phyloP scores from a whole-genome alignment of 805 yeast species.

The Saccharomycopsis malanga region DNA sequence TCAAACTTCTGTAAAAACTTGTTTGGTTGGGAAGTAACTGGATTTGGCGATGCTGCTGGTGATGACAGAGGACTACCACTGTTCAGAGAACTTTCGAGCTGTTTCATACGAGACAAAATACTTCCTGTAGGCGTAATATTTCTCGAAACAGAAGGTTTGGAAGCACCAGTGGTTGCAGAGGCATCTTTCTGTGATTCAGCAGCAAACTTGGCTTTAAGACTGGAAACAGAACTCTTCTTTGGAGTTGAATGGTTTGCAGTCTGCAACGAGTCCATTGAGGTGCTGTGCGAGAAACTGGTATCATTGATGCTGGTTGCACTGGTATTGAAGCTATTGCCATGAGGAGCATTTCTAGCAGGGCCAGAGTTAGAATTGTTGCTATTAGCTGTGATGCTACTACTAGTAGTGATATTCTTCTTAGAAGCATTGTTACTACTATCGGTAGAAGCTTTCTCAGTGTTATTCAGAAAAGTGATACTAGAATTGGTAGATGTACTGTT shows the following conservation, averaged over 20 bases:
- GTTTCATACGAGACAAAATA: slow-evolving; percentile 29
- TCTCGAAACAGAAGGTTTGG: neutral
- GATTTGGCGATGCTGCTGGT: slow-evolving; percentile 4
- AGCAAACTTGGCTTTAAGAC: slow-evolving; percentile 7
- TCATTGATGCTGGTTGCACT: neutral
- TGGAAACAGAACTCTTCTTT: slow-evolving; percentile 13
- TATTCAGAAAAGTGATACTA: too few species aligned
- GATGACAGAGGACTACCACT: slow-evolving; percentile 8
- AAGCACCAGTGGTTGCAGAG: neutral
- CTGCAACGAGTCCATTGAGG: neutral
- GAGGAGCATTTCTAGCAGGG: neutral
- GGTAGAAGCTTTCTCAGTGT: too few species aligned
- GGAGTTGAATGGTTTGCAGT: slow-evolving; percentile 10
- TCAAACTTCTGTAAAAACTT: slow-evolving; percentile 6
- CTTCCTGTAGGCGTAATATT: slow-evolving; percentile 20
- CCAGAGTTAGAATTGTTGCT: neutral
- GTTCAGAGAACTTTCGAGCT: slow-evolving; percentile 26
- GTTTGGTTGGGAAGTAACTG: slow-evolving; percentile 6
- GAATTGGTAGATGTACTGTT: too few species aligned
- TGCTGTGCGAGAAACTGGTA: neutral
- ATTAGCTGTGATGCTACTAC: neutral
- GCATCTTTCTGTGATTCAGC: neutral
- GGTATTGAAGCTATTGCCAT: neutral
- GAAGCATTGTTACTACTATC: neutral
- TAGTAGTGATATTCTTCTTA: neutral